Percentiles rank a stretch among this genome's conserved stretches.
Conservation (phyloP, 805 yeast species). For the Torulaspora franciscae region DNA sequence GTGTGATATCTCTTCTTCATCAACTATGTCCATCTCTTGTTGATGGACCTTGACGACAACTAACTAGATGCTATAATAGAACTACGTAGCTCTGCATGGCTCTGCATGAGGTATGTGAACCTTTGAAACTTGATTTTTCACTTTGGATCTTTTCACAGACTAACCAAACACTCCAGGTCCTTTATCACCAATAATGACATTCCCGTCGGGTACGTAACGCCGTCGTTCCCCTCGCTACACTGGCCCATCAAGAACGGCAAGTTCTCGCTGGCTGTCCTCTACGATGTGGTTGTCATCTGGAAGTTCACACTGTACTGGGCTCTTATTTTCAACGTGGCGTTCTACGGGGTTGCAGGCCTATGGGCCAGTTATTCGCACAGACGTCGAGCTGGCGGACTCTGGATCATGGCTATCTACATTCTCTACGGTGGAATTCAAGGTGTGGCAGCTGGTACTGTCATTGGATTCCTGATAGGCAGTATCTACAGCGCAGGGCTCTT, state of each 20-base stretch:
- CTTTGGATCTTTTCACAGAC: background rate
- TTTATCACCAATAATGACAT: constrained; percentile 47
- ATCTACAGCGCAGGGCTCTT: constrained; percentile 76
- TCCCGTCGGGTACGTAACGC: constrained; percentile 79
- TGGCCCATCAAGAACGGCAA: constrained; percentile 54
- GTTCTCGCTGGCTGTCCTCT: constrained; percentile 50
- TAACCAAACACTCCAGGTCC: constrained; percentile 20
- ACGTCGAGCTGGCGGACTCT: constrained; percentile 37
- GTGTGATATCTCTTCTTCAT: background rate
- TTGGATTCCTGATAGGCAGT: constrained; percentile 70
- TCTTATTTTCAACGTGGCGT: constrained; percentile 56
- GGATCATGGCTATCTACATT: constrained; percentile 46
- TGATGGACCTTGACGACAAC: background rate
- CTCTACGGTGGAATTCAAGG: constrained; percentile 60
- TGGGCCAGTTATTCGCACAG: constrained; percentile 53
- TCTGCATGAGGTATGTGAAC: constrained; percentile 5
- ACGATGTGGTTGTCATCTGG: constrained; percentile 72
- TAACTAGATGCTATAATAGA: constrained; percentile 2
- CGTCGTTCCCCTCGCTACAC: constrained; percentile 72
- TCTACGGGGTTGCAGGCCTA: constrained; percentile 61
- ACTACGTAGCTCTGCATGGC: background rate
- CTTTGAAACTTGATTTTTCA: background rate
- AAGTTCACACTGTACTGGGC: constrained; percentile 78
- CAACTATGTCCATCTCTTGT: background rate
- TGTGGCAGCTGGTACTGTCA: constrained; percentile 63